These are phyloP conservation scores for Pseudogymnoascus sp. DNA, from an alignment of 2,329 filamentous ascomycete species.

Conservation along the genomic window DNA sequence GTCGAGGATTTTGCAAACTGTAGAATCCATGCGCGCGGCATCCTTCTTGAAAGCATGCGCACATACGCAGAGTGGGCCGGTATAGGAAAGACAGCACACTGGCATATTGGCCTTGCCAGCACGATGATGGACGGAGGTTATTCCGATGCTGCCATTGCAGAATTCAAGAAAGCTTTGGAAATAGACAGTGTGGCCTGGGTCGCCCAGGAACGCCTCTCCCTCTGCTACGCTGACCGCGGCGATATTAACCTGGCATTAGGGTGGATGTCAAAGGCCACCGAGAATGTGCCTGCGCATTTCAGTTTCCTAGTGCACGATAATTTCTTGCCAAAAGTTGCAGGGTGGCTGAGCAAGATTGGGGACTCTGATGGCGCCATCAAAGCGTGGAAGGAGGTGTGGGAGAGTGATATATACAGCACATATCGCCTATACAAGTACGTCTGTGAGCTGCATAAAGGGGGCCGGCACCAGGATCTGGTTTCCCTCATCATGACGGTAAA, in stretches of 20 bases:
- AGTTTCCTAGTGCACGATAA: not conserved
- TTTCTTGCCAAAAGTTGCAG: not conserved
- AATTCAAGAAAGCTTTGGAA: not conserved
- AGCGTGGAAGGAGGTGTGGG: not conserved
- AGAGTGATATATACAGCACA: not conserved
- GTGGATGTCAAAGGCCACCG: not conserved
- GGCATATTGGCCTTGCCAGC: not conserved
- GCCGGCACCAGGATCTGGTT: not conserved
- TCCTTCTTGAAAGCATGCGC: not conserved
- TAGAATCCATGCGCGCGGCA: rapidly evolving
- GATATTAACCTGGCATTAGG: not conserved
- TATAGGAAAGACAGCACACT: not conserved
- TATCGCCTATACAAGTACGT: not conserved
- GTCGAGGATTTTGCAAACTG: not conserved
- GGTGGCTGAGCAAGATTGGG: not conserved
- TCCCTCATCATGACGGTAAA: not conserved
- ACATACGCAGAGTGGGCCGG: not conserved
- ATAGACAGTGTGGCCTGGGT: not conserved
- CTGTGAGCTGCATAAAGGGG: not conserved
- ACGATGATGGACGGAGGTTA: not conserved
- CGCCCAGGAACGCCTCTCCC: not conserved
- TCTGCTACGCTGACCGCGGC: not conserved
- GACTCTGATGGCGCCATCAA: not conserved
- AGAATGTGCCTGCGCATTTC: not conserved
- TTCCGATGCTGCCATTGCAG: not conserved